Evolutionary conservation across 75 land plant genomes (phyloP), one percentile per base, ranked within the genome.

Genomic region (Isoetes taiwanensis): DNA sequence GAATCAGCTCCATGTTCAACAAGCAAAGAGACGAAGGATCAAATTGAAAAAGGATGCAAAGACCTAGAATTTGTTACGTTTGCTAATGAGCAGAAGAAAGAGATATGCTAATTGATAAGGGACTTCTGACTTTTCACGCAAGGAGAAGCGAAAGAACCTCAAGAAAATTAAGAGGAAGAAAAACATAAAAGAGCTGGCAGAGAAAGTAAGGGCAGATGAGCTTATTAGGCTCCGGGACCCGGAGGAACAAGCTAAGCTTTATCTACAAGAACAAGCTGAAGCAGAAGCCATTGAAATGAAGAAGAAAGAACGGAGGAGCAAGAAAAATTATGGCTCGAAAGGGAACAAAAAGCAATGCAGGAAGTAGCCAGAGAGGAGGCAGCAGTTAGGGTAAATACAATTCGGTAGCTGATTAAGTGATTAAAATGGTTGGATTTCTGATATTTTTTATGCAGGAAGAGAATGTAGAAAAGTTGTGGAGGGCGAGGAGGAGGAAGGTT

Each of bases 161-260:
- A 86, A 91, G 85, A 86, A 83, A 71, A 58, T 41, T 66, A 82
- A 83, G 80, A 52, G 97, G 69, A 80, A 80, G 77, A 63, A 76
- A 59, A 12, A 37, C 33, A 65, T 91, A 72, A 64, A 58, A 55
- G 74, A 76, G 54, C 59, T 41, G 23, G 97, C 87, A 19, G 56
- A 43, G 62, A 54, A 59, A 57, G 75, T 63, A 62, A 63, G 72
- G 33, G 64, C 64, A 41, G 67, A 70, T 39, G 84, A 80, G 41
- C 87, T 70, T 58, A 61, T 58, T 10, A 55, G 65, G 21, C 28
- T 66, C 0, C 64, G 72, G 30, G 91, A 82, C 59, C 81, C 86
- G 2, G 79, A 61, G 32, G 80, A 73, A 76, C 75, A 60, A 71
- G 38, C 56, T 30, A 58, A 72, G 32, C 0, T 78, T 16, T 23